Percentiles rank a stretch among this genome's conserved stretches.
These are phyloP conservation scores for Evernia prunastri DNA, from an alignment of 495 filamentous ascomycete species.

Conservation along the genomic window DNA sequence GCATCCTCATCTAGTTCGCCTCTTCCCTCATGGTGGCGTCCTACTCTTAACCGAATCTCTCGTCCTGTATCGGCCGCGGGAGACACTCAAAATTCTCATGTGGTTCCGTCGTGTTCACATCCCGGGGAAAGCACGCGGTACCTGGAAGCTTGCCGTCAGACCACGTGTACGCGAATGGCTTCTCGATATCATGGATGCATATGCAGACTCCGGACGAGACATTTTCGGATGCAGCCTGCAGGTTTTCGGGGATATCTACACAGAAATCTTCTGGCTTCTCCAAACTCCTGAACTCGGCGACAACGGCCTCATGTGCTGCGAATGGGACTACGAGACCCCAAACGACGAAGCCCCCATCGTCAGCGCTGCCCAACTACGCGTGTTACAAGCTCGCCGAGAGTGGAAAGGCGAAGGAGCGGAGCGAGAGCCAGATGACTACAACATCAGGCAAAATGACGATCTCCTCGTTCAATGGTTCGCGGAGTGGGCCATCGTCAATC, in stretches of 20 bases:
- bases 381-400: constrained; percentile 11
- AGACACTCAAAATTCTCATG: constrained; percentile 44
- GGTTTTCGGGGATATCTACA: constrained; percentile 16
- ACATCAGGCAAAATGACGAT: constrained; percentile 30
- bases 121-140: constrained; percentile 27
- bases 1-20: constrained; percentile 35
- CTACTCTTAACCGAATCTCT: constrained; percentile 62
- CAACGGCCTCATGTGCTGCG: constrained; percentile 10
- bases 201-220: constrained; percentile 1
- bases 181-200: constrained; percentile 16
- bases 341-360: constrained; percentile 18
- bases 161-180: constrained; percentile 40
- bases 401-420: constrained; percentile 1
- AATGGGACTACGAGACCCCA: constrained; percentile 16
- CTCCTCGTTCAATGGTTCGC: constrained; percentile 41
- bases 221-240: constrained; percentile 9
- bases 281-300: not conserved
- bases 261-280: constrained; percentile 16
- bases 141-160: constrained; percentile 38
- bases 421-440: constrained; percentile 3
- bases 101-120: constrained; percentile 45
- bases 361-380: constrained; percentile 11
- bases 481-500: constrained; percentile 36
- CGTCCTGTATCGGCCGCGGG: constrained; percentile 45
- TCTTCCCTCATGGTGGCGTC: constrained; percentile 53